Base-by-base conservation (phyloP, 2,329 filamentous ascomycete species). In the Xylariaceae sp. region DNA sequence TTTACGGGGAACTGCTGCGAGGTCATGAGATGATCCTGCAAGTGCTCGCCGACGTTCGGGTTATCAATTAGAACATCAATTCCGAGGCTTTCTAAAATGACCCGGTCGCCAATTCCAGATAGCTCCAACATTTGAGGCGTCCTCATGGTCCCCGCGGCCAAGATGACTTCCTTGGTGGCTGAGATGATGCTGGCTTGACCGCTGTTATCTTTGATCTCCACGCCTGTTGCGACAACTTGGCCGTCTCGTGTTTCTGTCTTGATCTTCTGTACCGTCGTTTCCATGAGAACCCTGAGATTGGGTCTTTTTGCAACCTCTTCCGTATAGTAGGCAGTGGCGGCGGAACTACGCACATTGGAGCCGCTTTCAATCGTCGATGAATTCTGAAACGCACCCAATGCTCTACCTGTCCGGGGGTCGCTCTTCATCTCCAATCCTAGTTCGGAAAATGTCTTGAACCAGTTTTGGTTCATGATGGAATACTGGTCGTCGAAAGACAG, bases 11-110 rank as follows among this genome's bases (percentile, higher is more conserved):
- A 72, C 61, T 51, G 44, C 45, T 67, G 62, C 17, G 59, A 61
- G 11, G 63, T 65, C 41, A 67, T 65, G 30, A 66, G 59, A 47
- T 77, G 73, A 53, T 77, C 74, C 52, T 75, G 73, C 50, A 76
- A 65, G 48, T 75, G 68, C 48, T 70, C 66, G 18, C 75, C 75
- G 2, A 78, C 73, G 45, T 70, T 68, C 15, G 70, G 64, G 39
- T 75, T 69, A 39, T 74, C 66, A 19, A 75, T 62, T 3, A 72
- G 49, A 40, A 57, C 55, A 3, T 55, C 45, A 43, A 57, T 57
- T 1, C 53, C 55, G 33, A 55, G 49, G 18, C 48, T 33, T 39
- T 57, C 49, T 2, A 80, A 71, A 4, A 77, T 58, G 11, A 66
- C 61, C 11, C 65, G 62, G 40, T 68, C 65, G 35, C 69, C 70